Evolutionary conservation across 1,139 yeast genomes (phyloP).

Genomic region (Suhomyces kunorum): DNA sequence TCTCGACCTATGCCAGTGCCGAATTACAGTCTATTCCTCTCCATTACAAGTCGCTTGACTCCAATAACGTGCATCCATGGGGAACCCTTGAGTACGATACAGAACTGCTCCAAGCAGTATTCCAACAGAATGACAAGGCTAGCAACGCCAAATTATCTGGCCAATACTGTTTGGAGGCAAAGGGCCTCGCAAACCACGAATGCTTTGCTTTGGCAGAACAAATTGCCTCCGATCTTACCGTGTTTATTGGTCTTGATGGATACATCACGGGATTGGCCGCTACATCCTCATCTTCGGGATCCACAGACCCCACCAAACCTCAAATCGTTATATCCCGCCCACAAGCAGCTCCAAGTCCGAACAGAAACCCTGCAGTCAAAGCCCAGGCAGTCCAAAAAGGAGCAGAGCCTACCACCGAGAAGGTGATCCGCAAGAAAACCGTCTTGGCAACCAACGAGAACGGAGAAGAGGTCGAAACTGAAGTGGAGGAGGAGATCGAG

Average conservation of each 20-base stretch:
- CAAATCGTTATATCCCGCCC: background rate
- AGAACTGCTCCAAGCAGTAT: conserved; percentile 6
- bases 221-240: background rate
- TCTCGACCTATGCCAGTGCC: conserved; percentile 12
- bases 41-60: conserved; percentile 13
- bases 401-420: conserved; percentile 16
- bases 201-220: conserved; percentile 32
- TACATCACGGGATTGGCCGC: conserved; percentile 6
- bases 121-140: background rate
- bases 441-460: conserved; percentile 22
- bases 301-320: background rate
- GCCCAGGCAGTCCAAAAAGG: conserved; percentile 6
- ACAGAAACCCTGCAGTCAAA: conserved; percentile 22
- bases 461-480: conserved; percentile 29
- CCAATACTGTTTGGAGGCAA: conserved; percentile 36
- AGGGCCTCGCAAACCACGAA: conserved; percentile 28
- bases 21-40: conserved; percentile 10
- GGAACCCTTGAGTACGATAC: conserved; percentile 7
- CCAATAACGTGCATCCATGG: background rate
- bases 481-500: conserved; percentile 27
- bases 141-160: conserved; percentile 7
- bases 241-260: conserved; percentile 4
- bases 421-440: conserved; percentile 18
- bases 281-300: background rate
- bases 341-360: conserved; percentile 28